These are phyloP conservation scores for Cyberlindnera galapagoensis DNA, from an alignment of 805 yeast genomes.

Conservation along the genomic window DNA sequence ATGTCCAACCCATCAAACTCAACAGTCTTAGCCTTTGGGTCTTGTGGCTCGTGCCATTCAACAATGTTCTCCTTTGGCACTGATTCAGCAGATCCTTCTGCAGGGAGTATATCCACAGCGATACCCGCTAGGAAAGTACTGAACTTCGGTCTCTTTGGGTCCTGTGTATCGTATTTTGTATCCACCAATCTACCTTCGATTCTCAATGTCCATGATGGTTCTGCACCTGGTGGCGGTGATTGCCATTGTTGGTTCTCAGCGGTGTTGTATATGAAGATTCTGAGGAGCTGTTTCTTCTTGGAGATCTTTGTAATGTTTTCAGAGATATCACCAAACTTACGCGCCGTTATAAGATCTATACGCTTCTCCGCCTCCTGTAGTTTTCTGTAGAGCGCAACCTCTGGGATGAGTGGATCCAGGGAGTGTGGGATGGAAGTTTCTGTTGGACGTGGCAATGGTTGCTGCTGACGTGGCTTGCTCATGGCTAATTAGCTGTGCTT, in stretches of 20 bases:
- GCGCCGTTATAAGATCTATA: slow-evolving; percentile 72
- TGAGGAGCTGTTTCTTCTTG: slow-evolving; percentile 51
- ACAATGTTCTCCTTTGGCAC: slow-evolving; percentile 36
- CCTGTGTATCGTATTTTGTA: slow-evolving; percentile 36
- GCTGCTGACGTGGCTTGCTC: too few relatives aligned
- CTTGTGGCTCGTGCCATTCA: slow-evolving; percentile 78
- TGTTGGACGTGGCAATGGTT: too few relatives aligned
- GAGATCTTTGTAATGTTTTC: slow-evolving; percentile 46
- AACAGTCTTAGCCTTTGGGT: slow-evolving; percentile 34
- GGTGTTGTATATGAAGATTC: slow-evolving; percentile 79
- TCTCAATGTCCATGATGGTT: slow-evolving; percentile 75
- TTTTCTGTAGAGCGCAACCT: slow-evolving; percentile 64
- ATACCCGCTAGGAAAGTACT: slow-evolving; percentile 78
- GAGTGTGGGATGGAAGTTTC: slow-evolving; percentile 45
- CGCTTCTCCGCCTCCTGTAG: slow-evolving; percentile 76
- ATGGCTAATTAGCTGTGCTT: too few relatives aligned
- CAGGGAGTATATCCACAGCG: slow-evolving; percentile 60
- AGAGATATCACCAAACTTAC: slow-evolving; percentile 81
- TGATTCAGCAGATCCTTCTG: slow-evolving; percentile 17
- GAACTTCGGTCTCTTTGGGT: slow-evolving; percentile 52
- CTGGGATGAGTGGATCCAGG: slow-evolving; percentile 47
- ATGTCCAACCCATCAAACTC: slow-evolving; percentile 89
- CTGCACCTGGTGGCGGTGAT: slow-evolving; percentile 18
- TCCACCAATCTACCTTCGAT: slow-evolving; percentile 80
- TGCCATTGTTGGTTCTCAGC: slow-evolving; percentile 91